Evolutionary conservation across 305 asterid genomes (phyloP).

Genomic region (Solanum aculeatissimum): DNA sequence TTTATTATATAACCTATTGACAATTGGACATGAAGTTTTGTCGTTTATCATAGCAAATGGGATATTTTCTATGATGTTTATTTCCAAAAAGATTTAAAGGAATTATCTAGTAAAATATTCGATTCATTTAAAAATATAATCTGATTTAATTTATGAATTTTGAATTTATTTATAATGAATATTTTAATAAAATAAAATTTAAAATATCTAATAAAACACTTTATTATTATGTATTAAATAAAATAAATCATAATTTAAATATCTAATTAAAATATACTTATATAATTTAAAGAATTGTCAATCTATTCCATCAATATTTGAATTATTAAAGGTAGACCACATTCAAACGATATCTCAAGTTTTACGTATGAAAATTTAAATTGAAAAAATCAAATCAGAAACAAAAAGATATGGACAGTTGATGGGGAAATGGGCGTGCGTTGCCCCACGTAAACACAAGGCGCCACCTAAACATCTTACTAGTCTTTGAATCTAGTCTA

Average conservation of each 20-base stretch:
- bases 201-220: neutral
- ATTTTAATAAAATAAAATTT: no score
- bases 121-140: no score
- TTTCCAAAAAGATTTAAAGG: neutral
- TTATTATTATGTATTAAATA: neutral
- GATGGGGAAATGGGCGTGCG: neutral
- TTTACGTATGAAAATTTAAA: neutral
- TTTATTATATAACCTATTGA: neutral
- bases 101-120: no score
- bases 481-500: neutral
- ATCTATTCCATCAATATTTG: neutral
- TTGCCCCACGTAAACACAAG: neutral
- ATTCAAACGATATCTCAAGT: neutral
- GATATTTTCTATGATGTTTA: neutral
- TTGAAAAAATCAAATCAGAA: neutral
- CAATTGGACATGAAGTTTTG: neutral
- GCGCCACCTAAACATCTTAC: neutral
- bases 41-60: neutral
- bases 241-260: neutral
- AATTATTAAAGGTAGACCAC: neutral
- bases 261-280: neutral
- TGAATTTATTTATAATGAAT: no score
- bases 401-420: neutral
- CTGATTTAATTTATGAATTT: no score
- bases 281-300: neutral